phyloP scores from a whole-genome alignment of 2,329 filamentous ascomycete species.

The Penicillium sp. region DNA sequence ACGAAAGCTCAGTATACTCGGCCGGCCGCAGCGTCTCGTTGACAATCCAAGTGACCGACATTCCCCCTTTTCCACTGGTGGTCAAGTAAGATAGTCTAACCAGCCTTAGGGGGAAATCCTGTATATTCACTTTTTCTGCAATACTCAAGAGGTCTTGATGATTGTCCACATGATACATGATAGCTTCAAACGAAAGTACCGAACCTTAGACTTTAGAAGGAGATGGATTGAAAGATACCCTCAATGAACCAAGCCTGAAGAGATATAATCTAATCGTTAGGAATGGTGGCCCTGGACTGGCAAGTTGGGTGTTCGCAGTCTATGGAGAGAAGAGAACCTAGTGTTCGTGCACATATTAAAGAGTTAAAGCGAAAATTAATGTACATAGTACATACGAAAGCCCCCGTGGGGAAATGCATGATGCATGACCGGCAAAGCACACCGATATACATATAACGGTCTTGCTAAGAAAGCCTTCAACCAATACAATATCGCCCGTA shows the following conservation, averaged over 20 bases:
- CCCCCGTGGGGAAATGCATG: no score
- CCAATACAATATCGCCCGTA: not conserved
- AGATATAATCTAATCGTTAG: no score
- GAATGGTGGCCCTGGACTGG: no score
- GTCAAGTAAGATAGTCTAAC: constrained; percentile 66
- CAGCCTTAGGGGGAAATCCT: constrained; percentile 60
- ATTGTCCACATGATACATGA: not conserved
- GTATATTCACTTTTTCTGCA: constrained; percentile 59
- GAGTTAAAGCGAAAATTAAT: no score
- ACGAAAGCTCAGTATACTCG: constrained; percentile 43
- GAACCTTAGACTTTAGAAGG: no score
- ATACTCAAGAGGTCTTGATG: constrained; percentile 52
- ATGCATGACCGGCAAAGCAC: constrained; percentile 32
- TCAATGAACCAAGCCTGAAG: no score
- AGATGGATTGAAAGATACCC: no score
- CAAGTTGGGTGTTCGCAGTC: no score
- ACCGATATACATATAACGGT: constrained; percentile 40
- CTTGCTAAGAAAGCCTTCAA: not conserved
- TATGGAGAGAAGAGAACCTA: no score
- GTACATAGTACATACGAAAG: no score
- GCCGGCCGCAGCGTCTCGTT: constrained; percentile 50
- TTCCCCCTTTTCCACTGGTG: constrained; percentile 67
- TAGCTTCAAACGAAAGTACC: no score
- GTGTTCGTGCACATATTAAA: no score
- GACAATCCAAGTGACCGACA: constrained; percentile 54